Conservation (phyloP, 1,139 yeast genomes). For the Blastobotrys petasosporus region DNA sequence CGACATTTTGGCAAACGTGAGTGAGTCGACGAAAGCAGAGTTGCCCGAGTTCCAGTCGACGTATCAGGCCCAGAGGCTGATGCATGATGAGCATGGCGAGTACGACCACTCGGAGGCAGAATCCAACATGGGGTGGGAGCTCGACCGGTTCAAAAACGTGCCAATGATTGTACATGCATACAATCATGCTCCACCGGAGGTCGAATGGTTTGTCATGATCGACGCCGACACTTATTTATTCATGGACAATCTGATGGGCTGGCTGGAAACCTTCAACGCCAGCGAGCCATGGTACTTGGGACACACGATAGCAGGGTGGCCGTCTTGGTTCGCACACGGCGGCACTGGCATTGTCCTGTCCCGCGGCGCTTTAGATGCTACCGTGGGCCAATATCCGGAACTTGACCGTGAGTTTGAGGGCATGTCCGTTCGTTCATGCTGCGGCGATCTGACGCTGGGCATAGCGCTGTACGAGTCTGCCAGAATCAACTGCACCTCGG, state of each 20-base stretch:
- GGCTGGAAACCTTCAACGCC: constrained; percentile 22
- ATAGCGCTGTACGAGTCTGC: constrained; percentile 17
- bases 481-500: constrained; percentile 6
- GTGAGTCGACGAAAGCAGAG: constrained; percentile 14
- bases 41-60: constrained; percentile 12
- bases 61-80: constrained; percentile 23
- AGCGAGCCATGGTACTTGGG: constrained; percentile 31
- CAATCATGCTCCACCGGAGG: constrained; percentile 21
- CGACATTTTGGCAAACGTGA: constrained; percentile 30
- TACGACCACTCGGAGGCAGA: constrained; percentile 22
- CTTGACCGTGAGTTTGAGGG: constrained; percentile 25
- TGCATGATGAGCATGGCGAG: constrained; percentile 24
- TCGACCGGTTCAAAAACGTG: constrained; percentile 34
- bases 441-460: constrained; percentile 37
- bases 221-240: constrained; percentile 34
- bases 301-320: constrained; percentile 29
- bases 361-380: constrained; percentile 27
- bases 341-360: constrained; percentile 35
- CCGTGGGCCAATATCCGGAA: constrained; percentile 26
- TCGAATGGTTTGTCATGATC: constrained; percentile 34
- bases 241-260: constrained; percentile 24
- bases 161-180: constrained; percentile 36
- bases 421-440: constrained; percentile 26
- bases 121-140: constrained; percentile 37
- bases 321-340: constrained; percentile 33